A percentile compares a stretch with the other conserved stretches of the same genome.
Conservation (phyloP, 2,329 filamentous ascomycete species). For the Fulvia fulva region DNA sequence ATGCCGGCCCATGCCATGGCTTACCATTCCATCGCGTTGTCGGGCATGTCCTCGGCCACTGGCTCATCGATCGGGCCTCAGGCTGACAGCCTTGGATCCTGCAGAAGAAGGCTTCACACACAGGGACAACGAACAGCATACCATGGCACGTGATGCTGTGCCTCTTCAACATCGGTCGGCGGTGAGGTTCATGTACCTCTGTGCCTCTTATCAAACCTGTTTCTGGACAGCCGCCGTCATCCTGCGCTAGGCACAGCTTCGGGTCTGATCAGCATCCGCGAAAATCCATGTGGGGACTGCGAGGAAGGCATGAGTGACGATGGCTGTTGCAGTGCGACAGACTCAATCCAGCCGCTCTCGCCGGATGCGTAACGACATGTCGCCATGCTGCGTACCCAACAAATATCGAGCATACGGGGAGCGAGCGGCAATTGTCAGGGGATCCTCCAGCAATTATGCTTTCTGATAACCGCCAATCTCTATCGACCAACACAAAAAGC, state of each 20-base stretch:
- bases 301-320: too few relatives aligned
- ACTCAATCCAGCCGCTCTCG: too few relatives aligned
- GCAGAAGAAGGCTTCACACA: too few relatives aligned
- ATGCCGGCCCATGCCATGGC: too few relatives aligned
- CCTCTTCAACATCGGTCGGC: not conserved
- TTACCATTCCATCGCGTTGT: too few relatives aligned
- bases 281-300: not conserved
- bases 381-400: not conserved
- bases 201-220: not conserved
- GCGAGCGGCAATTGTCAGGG: not conserved
- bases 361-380: not conserved
- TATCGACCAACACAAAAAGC: not conserved
- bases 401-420: not conserved
- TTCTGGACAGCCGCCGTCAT: not conserved
- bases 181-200: not conserved
- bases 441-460: not conserved
- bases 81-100: too few relatives aligned
- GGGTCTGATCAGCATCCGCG: not conserved
- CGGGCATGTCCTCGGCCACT: too few relatives aligned
- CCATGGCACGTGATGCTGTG: not conserved
- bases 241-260: not conserved
- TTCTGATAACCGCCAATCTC: not conserved
- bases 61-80: too few relatives aligned
- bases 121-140: too few relatives aligned
- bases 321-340: too few relatives aligned